Conservation (phyloP, 768 basidiomycete species). For the Suillus occidentalis region DNA sequence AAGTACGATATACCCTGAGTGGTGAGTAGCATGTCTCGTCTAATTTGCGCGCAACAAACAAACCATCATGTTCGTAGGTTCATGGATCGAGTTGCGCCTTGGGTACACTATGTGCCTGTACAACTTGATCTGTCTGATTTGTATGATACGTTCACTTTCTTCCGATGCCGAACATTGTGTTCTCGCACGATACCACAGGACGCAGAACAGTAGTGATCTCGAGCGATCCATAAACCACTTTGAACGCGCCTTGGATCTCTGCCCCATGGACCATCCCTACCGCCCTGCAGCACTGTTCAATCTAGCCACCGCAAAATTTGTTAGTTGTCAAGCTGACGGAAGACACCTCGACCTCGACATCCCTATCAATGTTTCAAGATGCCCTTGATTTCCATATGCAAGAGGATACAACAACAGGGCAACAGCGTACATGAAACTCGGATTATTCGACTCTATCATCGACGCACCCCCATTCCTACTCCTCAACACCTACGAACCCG, state of each 20-base stretch:
- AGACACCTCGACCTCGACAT: neutral
- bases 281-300: neutral
- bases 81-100: slow-evolving; percentile 56
- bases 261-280: neutral
- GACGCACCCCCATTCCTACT: too few species aligned
- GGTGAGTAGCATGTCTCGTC: slow-evolving; percentile 38
- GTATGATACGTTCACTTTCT: slow-evolving; percentile 72
- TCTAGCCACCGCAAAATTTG: neutral
- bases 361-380: too few species aligned
- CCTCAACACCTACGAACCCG: too few species aligned
- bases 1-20: slow-evolving; percentile 72
- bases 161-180: slow-evolving; percentile 36
- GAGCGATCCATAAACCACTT: neutral
- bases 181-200: neutral
- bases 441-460: too few species aligned
- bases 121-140: slow-evolving; percentile 66
- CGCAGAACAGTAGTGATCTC: neutral
- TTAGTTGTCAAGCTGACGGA: neutral
- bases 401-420: too few species aligned
- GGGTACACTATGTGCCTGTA: slow-evolving; percentile 76
- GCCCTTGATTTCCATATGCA: too few species aligned
- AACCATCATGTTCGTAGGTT: slow-evolving; percentile 39
- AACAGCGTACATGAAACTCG: too few species aligned
- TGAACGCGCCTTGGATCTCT: neutral
- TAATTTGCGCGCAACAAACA: too few species aligned